These are phyloP conservation scores for Scedosporium aurantiacum DNA, from an alignment of 2,329 filamentous ascomycete species.

Conservation along the genomic window DNA sequence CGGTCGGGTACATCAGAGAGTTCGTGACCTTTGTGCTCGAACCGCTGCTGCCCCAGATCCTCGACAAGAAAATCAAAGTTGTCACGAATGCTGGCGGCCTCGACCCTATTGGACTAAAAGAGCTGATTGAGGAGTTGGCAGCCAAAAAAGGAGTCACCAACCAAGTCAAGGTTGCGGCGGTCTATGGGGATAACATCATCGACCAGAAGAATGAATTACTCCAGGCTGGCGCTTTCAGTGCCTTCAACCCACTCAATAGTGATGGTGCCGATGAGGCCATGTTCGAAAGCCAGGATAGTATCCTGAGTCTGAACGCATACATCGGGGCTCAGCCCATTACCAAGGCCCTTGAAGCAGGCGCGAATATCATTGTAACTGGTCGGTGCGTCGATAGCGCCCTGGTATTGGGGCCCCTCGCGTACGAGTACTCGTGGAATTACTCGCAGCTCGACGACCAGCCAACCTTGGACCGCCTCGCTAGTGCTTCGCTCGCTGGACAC, in stretches of 20 bases:
- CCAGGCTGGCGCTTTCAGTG: not conserved
- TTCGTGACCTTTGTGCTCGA: constrained; percentile 3
- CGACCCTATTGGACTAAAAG: constrained; percentile 4
- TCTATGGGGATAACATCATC: constrained; percentile 5
- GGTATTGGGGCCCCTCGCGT: constrained; percentile 2
- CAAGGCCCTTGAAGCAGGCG: constrained; percentile 3
- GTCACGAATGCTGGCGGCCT: constrained; percentile 6
- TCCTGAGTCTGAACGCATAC: constrained; percentile 6
- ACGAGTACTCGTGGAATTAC: constrained; percentile 6
- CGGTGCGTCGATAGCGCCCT: constrained; percentile 7
- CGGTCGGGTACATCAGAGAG: constrained; percentile 4
- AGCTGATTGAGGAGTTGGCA: constrained; percentile 1
- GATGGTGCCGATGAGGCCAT: not conserved
- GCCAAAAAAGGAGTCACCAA: not conserved
- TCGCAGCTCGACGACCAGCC: not conserved
- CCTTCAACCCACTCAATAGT: constrained; percentile 5
- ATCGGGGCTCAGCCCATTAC: constrained; percentile 4
- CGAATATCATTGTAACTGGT: constrained; percentile 5
- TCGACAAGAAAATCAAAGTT: constrained; percentile 5
- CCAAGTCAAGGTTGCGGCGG: constrained; percentile 3
- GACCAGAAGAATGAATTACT: not conserved
- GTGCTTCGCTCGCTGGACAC: constrained; percentile 2
- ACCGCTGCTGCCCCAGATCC: not conserved
- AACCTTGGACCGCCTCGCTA: not conserved
- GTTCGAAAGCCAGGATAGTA: not conserved